Base-by-base conservation (phyloP, 805 yeast genomes). In the Kazachstania psychrophila region DNA sequence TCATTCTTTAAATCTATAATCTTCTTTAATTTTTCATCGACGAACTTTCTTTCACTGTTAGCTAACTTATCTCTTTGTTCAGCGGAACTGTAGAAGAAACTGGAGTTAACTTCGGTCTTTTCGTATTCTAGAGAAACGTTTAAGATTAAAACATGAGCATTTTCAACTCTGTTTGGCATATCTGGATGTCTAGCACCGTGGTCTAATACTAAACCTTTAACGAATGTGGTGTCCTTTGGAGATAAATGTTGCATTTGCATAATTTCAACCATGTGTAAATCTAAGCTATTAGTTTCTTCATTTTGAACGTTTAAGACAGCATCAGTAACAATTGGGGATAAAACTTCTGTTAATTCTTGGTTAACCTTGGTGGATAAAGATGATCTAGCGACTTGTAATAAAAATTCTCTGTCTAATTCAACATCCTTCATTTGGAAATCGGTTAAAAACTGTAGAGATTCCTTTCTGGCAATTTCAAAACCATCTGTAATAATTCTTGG, bases 171-270 rank as follows among this genome's bases (percentile, higher is more conserved):
- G 47, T 78, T 82, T 41, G 98, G 98, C 98, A 92, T 92, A 62
- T 92, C 98, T 31, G 98, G 98, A 68, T 92, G 98, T 60, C 98
- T 77, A 13, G 96, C 96, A 48, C 98, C 98, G 60, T 92, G 98
- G 60, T 92, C 98, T 46, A 92, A 70, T 25, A 92, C 98, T 48
- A 92, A 72, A 31, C 98, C 98, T 50, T 73, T 77, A 46, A 92
- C 69, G 41, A 92, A 75, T 52, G 72, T 70, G 14, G 97, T 88
- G 38, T 88, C 92, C 43, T 78, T 74, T 23, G 92, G 85, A 26
- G 80, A 72, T 48, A 85, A 83, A 55, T 83, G 89, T 72, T 92
- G 96, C 97, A 92, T 94, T 48, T 92, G 79, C 94, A 92, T 92
- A 55, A 92, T 83, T 66, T 92, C 98, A 49, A 92, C 79, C 98